Percentiles rank a stretch among this genome's conserved stretches.
Evolutionary conservation across 805 yeast genomes (phyloP).

Genomic region (Ogataea chonburiensis): DNA sequence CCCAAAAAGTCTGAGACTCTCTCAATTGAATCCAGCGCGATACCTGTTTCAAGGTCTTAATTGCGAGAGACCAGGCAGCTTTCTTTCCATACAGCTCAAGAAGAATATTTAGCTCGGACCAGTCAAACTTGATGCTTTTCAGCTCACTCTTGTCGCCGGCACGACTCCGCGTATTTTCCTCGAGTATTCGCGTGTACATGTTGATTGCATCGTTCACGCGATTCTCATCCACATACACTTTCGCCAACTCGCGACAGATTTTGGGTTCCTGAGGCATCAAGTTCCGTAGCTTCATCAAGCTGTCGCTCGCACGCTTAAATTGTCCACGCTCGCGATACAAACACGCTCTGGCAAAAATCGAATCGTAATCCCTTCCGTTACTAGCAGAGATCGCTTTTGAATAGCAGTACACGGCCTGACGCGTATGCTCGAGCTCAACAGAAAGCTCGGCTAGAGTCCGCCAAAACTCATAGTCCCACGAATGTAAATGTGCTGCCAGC

Average conservation of each 20-base stretch:
- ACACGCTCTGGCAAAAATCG: conserved; percentile 62
- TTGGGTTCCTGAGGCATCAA: conserved; percentile 58
- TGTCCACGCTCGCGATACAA: conserved; percentile 66
- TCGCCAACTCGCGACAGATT: conserved; percentile 60
- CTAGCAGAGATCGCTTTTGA: conserved; percentile 55
- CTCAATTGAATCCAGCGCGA: conserved; percentile 84
- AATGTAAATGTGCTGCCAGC: conserved; percentile 73
- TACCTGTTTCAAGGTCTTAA: conserved; percentile 62
- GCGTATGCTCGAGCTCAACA: conserved; percentile 59
- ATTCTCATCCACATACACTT: conserved; percentile 49
- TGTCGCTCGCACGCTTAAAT: conserved; percentile 70
- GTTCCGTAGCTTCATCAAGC: conserved; percentile 57
- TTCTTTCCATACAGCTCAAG: conserved; percentile 76
- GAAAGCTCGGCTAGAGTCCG: conserved; percentile 69
- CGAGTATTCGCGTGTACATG: conserved; percentile 62
- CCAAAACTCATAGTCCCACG: conserved; percentile 79
- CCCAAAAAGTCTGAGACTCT: conserved; percentile 64
- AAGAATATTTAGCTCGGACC: conserved; percentile 85
- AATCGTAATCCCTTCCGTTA: conserved; percentile 47
- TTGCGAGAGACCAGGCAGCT: conserved; percentile 61
- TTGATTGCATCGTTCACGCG: conserved; percentile 73
- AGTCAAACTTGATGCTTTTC: conserved; percentile 59
- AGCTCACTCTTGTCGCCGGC: conserved; percentile 22
- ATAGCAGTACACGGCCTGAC: conserved; percentile 80
- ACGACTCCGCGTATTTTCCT: conserved; percentile 52